Evolutionary conservation across 768 basidiomycete species (phyloP), one percentile per base, ranked within the genome.

Genomic region (Kwoniella dendrophila): DNA sequence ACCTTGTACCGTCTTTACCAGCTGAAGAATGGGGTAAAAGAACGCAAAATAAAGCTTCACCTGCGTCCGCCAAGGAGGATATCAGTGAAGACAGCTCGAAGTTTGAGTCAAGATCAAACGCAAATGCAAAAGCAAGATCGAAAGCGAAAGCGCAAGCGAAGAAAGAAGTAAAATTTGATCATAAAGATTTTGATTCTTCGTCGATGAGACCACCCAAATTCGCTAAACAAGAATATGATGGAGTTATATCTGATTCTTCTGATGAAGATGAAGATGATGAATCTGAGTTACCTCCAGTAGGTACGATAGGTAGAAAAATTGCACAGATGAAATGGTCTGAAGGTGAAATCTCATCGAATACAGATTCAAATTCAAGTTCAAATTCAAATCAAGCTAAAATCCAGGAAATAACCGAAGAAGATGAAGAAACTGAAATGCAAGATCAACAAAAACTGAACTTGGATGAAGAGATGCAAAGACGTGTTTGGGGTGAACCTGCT

Each of bases 151-250:
- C 53, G 2, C 20, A 50, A 14, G 10, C 7, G 14, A 44, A 53
- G 59, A 52, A 44, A 29, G 47, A 53, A 22, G 52, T 29, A 1
- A 60, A 60, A 43, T 30, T 40, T 32, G 30, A 41, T 36, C 59
- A 55, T 24, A 48, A 50, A 24, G 54, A 56, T 22, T 22, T 58
- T 10, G 32, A 30, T 4, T 30, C 56, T 20, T 20, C 49, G 14
- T 34, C 49, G 32, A 83, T 90, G 49, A 84, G 93, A n/a, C 82
- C 85, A 20, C 92, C 93, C 1, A 85, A 94, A 58, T 82, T 98
- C 40, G 82, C 87, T 10, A 86, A 90, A 26, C 88, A 97, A 71
- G 83, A 83, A 69, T 98, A 88, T 72, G 96, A 99, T 49, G 96
- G 96, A 1, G 91, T 75, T n/a, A 63, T 73, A 26, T 90, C 27